Base-by-base conservation (phyloP, 2,329 filamentous ascomycete species). In the Pseudopyrenochaeta lycopersici region DNA sequence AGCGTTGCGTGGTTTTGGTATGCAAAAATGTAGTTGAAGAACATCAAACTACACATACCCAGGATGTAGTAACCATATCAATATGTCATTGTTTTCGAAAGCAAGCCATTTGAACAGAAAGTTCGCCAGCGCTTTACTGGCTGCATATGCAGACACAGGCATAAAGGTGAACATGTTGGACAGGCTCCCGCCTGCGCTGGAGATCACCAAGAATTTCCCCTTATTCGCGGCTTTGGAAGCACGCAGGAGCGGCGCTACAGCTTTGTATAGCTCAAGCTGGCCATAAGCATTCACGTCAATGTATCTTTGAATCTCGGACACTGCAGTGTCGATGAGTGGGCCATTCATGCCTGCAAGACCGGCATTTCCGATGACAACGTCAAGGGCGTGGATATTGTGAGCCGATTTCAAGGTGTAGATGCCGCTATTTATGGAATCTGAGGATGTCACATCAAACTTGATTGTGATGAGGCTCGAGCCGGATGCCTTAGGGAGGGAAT, bases 281-380 rank as follows among this genome's bases (percentile, higher is more conserved):
- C 63, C 60, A 15, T 53, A 60, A 7, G 52, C 58, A 30, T 67
- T 67, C 7, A 60, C 46, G 12, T 63, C 44, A 7, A 65, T 40
- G 31, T 40, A 53, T 3, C 41, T n/a, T 20, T 59, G 56, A 3
- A 67, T 42, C 2, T 62, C 54, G 3, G 48, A 48, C 7, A 35
- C 10, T 1, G 18, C 7, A 3, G 48, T 18, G 17, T 53, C 20
- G 4, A 9, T 27, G 23, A 17, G 15, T n/a, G 3, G 54, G 27
- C n/a, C 9, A 9, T 27, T 43, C 32, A 5, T 41, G 23, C 15
- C 32, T 56, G 23, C 23, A 11, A 54, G 10, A 1, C 14, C 33
- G 0, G 67, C 60, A 7, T 72, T 67, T 6, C 72, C 74, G 4
- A 76, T 73, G 58, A 77, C 78, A n/a, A 75, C 74, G 49, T 78